phyloP scores from a whole-genome alignment of 345 rosid species.

The Rhizophora mangle region DNA sequence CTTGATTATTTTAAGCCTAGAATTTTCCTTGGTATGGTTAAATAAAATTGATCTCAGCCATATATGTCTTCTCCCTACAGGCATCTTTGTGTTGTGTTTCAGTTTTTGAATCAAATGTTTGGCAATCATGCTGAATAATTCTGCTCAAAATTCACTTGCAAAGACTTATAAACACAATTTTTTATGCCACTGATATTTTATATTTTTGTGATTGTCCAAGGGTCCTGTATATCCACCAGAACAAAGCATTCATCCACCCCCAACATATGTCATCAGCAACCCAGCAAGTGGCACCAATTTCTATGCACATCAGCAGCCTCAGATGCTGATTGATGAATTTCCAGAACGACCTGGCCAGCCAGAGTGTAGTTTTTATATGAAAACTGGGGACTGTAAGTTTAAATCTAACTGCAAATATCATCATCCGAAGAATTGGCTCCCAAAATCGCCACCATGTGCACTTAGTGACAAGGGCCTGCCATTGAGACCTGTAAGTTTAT shows the following conservation, averaged over 20 bases:
- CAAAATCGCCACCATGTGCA: constrained; percentile 46
- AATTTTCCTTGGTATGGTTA: too few species aligned
- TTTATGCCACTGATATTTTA: constrained; percentile 8
- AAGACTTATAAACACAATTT: neutral
- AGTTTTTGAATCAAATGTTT: neutral
- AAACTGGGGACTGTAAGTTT: constrained; percentile 90
- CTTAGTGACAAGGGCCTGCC: constrained; percentile 92
- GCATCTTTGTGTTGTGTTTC: neutral
- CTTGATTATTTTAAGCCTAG: too few species aligned
- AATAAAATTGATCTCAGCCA: too few species aligned
- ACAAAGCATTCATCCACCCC: constrained; percentile 45
- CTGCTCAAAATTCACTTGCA: neutral
- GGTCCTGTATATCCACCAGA: constrained; percentile 54
- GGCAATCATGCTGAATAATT: neutral
- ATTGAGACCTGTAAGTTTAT: constrained; percentile 80
- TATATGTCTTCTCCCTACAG: too few species aligned
- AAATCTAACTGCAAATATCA: constrained; percentile 80
- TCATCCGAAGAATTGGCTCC: constrained; percentile 65
- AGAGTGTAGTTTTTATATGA: constrained; percentile 72
- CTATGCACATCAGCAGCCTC: constrained; percentile 48
- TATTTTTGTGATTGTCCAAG: constrained; percentile 41
- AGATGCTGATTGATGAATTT: constrained; percentile 57
- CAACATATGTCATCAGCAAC: constrained; percentile 41
- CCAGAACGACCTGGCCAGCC: constrained; percentile 94
- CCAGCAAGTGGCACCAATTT: constrained; percentile 37